Evolutionary conservation across 2,329 filamentous ascomycete species (phyloP).

Genomic region (Fusarium haematococcum): DNA sequence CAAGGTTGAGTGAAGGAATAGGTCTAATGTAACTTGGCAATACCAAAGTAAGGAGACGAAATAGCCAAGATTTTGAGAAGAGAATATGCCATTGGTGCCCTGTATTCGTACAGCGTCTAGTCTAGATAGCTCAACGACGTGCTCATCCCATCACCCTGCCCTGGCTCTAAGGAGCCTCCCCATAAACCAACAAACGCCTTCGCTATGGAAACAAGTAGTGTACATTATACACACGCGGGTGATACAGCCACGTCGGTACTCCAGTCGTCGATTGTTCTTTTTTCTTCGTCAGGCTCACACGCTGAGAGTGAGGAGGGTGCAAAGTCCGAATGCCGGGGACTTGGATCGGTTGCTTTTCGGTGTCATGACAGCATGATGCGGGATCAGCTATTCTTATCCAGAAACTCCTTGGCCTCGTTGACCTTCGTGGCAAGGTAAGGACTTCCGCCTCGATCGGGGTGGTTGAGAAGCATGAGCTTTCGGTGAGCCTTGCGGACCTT

Average conservation of each 20-base stretch:
- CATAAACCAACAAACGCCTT: slow-evolving; percentile 55
- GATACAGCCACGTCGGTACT: slow-evolving; percentile 20
- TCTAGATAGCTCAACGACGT: slow-evolving; percentile 33
- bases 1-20: slow-evolving; percentile 21
- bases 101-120: slow-evolving; percentile 42
- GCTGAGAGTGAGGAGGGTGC: background rate
- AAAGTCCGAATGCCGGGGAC: slow-evolving; percentile 8
- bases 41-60: background rate
- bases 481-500: slow-evolving; percentile 96
- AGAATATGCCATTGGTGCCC: slow-evolving; percentile 37
- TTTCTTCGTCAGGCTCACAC: slow-evolving; percentile 8
- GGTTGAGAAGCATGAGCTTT: slow-evolving; percentile 95
- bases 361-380: background rate
- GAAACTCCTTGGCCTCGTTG: slow-evolving; percentile 96
- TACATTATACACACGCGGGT: slow-evolving; percentile 49
- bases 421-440: slow-evolving; percentile 97
- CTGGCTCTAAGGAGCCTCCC: slow-evolving; percentile 33
- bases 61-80: slow-evolving; percentile 34
- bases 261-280: slow-evolving; percentile 19
- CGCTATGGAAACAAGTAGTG: slow-evolving; percentile 58
- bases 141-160: slow-evolving; percentile 36
- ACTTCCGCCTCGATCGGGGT: slow-evolving; percentile 96
- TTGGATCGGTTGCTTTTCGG: slow-evolving; percentile 14
- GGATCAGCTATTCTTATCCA: slow-evolving; percentile 74
- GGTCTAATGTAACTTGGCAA: background rate